Evolutionary conservation across 1,139 yeast genomes (phyloP).

Genomic region (Fermentozyma sake): DNA sequence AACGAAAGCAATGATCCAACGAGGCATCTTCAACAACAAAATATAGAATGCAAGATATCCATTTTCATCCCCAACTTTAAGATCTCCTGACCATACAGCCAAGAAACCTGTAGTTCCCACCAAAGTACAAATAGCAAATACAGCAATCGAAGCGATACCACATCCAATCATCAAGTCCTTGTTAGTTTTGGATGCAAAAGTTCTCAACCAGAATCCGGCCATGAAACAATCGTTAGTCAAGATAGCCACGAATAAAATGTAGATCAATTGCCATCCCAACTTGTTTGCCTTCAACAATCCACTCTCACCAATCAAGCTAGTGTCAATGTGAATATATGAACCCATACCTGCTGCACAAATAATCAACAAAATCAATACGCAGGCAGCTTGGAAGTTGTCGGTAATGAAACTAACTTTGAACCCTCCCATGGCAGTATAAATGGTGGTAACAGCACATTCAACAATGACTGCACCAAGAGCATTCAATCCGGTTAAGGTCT

Average conservation of each 20-base stretch:
- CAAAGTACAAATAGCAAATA: constrained; percentile 60
- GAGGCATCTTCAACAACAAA: constrained; percentile 69
- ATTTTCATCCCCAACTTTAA: constrained; percentile 50
- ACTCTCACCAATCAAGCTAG: constrained; percentile 56
- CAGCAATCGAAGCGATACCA: constrained; percentile 64
- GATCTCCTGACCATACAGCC: constrained; percentile 86
- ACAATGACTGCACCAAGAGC: constrained; percentile 82
- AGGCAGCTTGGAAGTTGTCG: constrained; percentile 79
- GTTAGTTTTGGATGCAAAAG: constrained; percentile 82
- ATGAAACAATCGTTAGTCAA: constrained; percentile 86
- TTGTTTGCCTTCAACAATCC: constrained; percentile 60
- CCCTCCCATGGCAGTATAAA: constrained; percentile 87
- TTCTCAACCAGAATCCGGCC: constrained; percentile 91
- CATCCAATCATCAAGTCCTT: constrained; percentile 75
- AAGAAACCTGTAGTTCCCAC: constrained; percentile 82
- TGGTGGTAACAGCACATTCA: constrained; percentile 82
- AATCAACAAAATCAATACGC: constrained; percentile 62
- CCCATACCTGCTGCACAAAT: constrained; percentile 83
- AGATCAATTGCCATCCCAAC: constrained; percentile 86
- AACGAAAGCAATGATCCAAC: constrained; percentile 83
- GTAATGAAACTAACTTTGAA: constrained; percentile 85
- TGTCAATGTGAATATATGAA: constrained; percentile 66
- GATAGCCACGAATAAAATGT: constrained; percentile 80
- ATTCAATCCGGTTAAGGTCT: constrained; percentile 71
- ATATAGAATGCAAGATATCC: constrained; percentile 69